phyloP scores from a whole-genome alignment of 2,329 filamentous ascomycete genomes.

The Sphaerostilbella broomeana region DNA sequence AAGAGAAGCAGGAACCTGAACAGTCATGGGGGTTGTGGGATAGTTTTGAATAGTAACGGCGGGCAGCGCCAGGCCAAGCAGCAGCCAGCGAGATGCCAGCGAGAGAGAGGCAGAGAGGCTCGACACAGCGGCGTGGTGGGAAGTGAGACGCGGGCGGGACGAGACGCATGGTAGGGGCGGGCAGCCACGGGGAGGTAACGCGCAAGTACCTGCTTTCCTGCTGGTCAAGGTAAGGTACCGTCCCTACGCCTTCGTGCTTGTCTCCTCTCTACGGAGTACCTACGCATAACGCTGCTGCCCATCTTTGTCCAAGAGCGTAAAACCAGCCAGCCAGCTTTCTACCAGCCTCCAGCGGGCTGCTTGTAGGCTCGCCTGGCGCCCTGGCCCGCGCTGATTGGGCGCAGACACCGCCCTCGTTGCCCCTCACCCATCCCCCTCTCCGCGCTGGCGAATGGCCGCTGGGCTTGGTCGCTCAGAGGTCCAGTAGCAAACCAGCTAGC shows the following conservation, averaged over 20 bases:
- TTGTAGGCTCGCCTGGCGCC: neutral
- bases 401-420: neutral
- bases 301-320: neutral
- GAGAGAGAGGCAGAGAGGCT: neutral
- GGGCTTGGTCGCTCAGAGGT: constrained; percentile 3
- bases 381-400: constrained; percentile 3
- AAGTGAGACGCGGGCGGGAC: constrained; percentile 8
- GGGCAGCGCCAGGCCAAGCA: neutral
- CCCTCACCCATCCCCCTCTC: constrained; percentile 5
- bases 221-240: no score
- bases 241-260: no score
- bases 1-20: constrained; percentile 20
- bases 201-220: no score
- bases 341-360: neutral
- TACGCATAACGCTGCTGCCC: no score
- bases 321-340: neutral
- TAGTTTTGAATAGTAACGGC: constrained; percentile 28
- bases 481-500: constrained; percentile 9
- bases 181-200: no score
- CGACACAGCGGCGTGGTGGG: neutral
- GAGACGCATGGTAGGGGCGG: no score
- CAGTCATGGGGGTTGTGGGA: constrained; percentile 26
- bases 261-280: no score
- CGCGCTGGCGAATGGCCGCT: constrained; percentile 6
- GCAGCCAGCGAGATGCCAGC: neutral